These are phyloP conservation scores for Solanum corneliomulleri DNA, from an alignment of 257 asterid species.

Conservation along the genomic window DNA sequence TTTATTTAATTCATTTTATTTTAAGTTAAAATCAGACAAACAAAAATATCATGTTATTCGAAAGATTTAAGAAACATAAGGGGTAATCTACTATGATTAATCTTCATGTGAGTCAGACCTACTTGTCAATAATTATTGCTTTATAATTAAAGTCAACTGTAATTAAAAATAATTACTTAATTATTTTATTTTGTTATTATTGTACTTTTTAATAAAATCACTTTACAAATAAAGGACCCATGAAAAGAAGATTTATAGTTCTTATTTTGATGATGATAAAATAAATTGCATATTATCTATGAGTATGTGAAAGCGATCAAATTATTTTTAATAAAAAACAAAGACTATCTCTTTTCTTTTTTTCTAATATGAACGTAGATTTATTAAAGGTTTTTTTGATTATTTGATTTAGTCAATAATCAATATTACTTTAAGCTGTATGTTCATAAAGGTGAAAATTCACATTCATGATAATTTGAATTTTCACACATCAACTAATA, in stretches of 20 bases:
- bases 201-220: not conserved
- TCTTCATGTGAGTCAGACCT: not conserved
- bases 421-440: not conserved
- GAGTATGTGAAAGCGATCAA: not conserved
- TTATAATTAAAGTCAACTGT: not conserved
- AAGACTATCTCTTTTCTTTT: not conserved
- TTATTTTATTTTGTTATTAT: not conserved
- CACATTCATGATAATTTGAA: not conserved
- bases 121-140: not conserved
- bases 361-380: not conserved
- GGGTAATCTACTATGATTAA: not conserved
- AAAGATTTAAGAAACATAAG: slow-evolving; percentile 11
- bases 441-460: not conserved
- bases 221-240: not conserved
- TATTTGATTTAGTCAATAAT: not conserved
- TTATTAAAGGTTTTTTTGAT: not conserved
- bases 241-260: not conserved
- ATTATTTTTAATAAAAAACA: not conserved
- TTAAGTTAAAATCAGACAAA: not conserved
- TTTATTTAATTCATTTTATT: not conserved
- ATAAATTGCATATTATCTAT: not conserved
- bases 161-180: not conserved
- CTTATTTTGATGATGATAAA: not conserved
- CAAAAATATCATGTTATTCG: not conserved
- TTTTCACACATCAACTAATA: not conserved